These are phyloP conservation scores for Chaetomidium leptoderma DNA, from an alignment of 495 filamentous ascomycete genomes.

Conservation along the genomic window DNA sequence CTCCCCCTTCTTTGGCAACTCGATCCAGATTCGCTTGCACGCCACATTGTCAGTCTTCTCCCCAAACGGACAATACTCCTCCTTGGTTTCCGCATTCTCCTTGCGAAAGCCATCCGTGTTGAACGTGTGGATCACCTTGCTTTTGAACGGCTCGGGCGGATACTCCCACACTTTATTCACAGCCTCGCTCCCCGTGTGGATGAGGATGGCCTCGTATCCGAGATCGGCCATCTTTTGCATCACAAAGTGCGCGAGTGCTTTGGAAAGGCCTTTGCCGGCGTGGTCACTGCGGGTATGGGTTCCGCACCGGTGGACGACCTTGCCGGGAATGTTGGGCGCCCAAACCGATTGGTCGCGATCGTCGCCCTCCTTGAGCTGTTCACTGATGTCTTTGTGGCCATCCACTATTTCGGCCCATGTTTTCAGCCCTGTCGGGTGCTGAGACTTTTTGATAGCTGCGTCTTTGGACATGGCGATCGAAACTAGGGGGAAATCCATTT, in stretches of 20 bases:
- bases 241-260: background rate
- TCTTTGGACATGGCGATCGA: background rate
- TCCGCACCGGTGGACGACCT: background rate
- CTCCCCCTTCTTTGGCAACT: background rate
- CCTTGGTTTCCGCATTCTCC: background rate
- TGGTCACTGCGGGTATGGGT: background rate
- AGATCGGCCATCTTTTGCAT: background rate
- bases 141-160: background rate
- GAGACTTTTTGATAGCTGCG: background rate
- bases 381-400: background rate
- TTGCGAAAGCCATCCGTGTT: background rate
- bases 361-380: background rate
- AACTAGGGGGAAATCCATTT: conserved; percentile 6
- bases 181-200: background rate
- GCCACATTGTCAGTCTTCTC: background rate
- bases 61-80: background rate
- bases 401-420: background rate
- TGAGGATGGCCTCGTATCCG: background rate
- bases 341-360: background rate
- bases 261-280: background rate
- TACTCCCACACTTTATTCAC: background rate
- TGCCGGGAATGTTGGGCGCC: background rate
- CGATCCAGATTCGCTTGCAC: background rate
- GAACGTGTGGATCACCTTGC: background rate
- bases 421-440: background rate